These are phyloP conservation scores for Fistulina hepatica DNA, from an alignment of 1,284 basidiomycete species.

Conservation along the genomic window DNA sequence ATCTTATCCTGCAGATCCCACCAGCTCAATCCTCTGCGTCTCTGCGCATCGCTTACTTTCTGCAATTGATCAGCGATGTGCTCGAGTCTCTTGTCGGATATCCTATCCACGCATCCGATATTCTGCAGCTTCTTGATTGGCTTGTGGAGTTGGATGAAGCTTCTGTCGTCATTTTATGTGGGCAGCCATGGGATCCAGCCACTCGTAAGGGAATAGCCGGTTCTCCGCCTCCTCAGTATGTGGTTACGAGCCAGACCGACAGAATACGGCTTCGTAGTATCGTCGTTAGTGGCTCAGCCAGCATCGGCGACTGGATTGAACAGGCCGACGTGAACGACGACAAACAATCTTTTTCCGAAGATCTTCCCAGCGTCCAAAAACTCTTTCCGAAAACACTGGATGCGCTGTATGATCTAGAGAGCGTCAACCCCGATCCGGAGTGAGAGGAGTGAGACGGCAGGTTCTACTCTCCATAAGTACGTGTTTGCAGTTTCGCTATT, in stretches of 20 bases:
- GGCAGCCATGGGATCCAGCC: constrained; percentile 51
- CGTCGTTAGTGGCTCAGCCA: constrained; percentile 43
- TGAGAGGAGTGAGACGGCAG: too few relatives aligned
- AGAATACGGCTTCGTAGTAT: constrained; percentile 53
- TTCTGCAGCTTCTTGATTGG: constrained; percentile 47
- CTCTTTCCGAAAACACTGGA: neutral
- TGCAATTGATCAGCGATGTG: constrained; percentile 59
- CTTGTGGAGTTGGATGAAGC: constrained; percentile 60
- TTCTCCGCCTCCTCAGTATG: constrained; percentile 21
- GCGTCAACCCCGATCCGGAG: too few relatives aligned
- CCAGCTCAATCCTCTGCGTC: constrained; percentile 56
- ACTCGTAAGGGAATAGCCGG: constrained; percentile 38
- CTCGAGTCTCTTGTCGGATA: constrained; percentile 52
- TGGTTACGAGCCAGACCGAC: constrained; percentile 51
- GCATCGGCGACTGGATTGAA: constrained; percentile 58
- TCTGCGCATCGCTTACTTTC: constrained; percentile 50
- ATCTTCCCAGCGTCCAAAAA: constrained; percentile 22
- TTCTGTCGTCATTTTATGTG: constrained; percentile 53
- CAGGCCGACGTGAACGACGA: constrained; percentile 15
- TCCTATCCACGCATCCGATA: constrained; percentile 28
- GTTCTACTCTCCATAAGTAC: too few relatives aligned
- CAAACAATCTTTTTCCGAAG: constrained; percentile 18
- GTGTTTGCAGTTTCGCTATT: too few relatives aligned
- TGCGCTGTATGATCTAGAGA: too few relatives aligned
- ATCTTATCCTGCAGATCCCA: constrained; percentile 58